These are phyloP conservation scores for Prinsepia uniflora DNA, from an alignment of 306 rosid genomes.

Conservation along the genomic window DNA sequence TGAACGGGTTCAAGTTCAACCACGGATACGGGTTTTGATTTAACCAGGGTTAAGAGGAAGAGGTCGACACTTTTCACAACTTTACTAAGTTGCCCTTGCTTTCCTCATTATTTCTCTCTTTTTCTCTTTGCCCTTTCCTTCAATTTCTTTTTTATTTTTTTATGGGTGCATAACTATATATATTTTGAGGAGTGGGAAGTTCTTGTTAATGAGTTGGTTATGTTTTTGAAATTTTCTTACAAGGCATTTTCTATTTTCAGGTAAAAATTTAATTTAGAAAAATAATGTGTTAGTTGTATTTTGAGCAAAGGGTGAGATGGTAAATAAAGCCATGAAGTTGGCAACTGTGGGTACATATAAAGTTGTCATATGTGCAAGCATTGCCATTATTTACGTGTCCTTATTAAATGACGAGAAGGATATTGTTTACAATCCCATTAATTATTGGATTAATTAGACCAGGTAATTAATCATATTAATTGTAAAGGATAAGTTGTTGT, in stretches of 20 bases:
- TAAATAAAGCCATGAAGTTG: not conserved
- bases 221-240: not conserved
- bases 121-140: not conserved
- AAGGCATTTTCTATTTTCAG: not conserved
- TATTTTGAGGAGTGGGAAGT: not conserved
- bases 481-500: not conserved
- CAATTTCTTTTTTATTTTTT: not conserved
- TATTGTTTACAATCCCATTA: not conserved
- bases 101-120: not conserved
- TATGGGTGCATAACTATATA: not conserved
- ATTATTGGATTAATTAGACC: not conserved
- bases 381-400: not conserved
- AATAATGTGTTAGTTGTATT: not conserved
- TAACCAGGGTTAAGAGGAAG: constrained; percentile 58
- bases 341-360: not conserved
- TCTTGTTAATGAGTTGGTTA: not conserved
- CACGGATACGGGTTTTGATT: constrained; percentile 30
- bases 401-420: not conserved
- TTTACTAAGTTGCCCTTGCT: constrained; percentile 24
- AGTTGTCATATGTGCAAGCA: not conserved
- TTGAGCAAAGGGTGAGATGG: not conserved
- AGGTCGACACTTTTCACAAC: constrained; percentile 52
- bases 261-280: not conserved
- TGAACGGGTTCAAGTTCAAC: constrained; percentile 33
- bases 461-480: not conserved